Conservation (phyloP, 108 stramenopile genomes). For the Schizochytrium sp. region DNA sequence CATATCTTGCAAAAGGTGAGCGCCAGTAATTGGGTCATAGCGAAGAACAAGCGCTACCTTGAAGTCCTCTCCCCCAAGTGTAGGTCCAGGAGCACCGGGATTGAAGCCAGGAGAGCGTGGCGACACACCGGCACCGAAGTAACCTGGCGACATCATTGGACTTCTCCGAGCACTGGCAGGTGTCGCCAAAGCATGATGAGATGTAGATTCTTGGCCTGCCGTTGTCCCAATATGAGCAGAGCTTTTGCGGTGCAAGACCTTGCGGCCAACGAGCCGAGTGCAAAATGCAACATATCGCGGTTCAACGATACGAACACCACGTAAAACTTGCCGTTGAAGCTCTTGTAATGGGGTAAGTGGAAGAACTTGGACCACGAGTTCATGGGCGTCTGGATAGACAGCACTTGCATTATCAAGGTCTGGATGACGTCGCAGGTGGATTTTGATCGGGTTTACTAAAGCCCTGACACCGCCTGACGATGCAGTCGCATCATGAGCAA, state of each 20-base stretch:
- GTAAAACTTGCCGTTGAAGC: constrained; percentile 29
- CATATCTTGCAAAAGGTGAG: constrained; percentile 45
- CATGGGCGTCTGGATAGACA: constrained; percentile 1
- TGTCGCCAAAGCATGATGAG: not conserved
- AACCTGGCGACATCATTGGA: constrained; percentile 26
- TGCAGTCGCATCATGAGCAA: constrained; percentile 21
- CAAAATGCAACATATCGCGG: constrained; percentile 46
- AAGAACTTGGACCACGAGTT: constrained; percentile 34
- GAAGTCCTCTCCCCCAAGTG: not conserved
- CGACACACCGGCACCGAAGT: not conserved
- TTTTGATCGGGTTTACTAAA: constrained; percentile 33
- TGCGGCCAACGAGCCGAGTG: constrained; percentile 46
- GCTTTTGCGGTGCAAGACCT: constrained; percentile 7
- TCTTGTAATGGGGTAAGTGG: constrained; percentile 37
- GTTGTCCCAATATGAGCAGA: not conserved
- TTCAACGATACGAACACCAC: constrained; percentile 1
- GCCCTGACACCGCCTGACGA: constrained; percentile 57
- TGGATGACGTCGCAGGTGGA: not conserved
- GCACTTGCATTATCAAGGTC: constrained; percentile 22
- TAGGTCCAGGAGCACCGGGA: not conserved
- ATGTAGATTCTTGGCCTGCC: not conserved
- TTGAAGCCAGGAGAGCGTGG: not conserved
- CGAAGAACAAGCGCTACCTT: constrained; percentile 38
- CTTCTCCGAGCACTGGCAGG: not conserved
- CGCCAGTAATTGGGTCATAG: constrained; percentile 54